Evolutionary conservation across 1,284 basidiomycete genomes (phyloP), one percentile per base, ranked within the genome.

Genomic region (Ustanciosporium gigantosporum): DNA sequence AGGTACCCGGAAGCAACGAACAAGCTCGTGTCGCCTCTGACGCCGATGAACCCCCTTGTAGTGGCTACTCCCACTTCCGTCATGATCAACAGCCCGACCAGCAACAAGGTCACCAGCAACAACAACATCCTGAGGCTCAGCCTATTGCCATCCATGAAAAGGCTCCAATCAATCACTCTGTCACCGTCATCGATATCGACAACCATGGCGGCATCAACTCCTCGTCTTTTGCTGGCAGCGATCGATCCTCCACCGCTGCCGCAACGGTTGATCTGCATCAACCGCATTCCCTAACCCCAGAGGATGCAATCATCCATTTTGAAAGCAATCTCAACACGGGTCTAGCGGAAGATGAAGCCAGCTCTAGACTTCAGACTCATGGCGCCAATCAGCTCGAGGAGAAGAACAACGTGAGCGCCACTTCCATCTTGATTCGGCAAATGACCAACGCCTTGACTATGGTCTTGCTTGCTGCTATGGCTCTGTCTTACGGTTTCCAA

Each of bases 401-500:
- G 49, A 51, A 44, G 36, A 65, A 65, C 46, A 46, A 36, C 27
- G 67, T 68, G 46, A 67, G 62, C 40, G 55, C 61, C 29, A 59
- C 52, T 47, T 57, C 62, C 31, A 72, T 73, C 55, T 43, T 71
- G n/a, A 44, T 71, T 16, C 59, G 70, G 22, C 70, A 73, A 47
- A 66, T 71, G 44, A 67, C 67, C 40, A 73, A 73, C 22, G 70
- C 69, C 20, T 57, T 73, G 23, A 73, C 70, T 14, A 36, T 73
- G 19, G 68, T 73, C 23, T 74, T 84, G 52, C 77, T 86, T 47
- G 82, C 82, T 22, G 85, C 84, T 27, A 81, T 87, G 79, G 83
- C 83, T 3, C 80, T 86, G 7, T 85, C 84, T 13, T 85, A 86
- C 53, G 85, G 70, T 36, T 65, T 74, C 43, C 48, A 58, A 53